Evolutionary conservation across 495 filamentous ascomycete genomes (phyloP), one percentile per base, ranked within the genome.

Genomic region (Penicillium parvum): DNA sequence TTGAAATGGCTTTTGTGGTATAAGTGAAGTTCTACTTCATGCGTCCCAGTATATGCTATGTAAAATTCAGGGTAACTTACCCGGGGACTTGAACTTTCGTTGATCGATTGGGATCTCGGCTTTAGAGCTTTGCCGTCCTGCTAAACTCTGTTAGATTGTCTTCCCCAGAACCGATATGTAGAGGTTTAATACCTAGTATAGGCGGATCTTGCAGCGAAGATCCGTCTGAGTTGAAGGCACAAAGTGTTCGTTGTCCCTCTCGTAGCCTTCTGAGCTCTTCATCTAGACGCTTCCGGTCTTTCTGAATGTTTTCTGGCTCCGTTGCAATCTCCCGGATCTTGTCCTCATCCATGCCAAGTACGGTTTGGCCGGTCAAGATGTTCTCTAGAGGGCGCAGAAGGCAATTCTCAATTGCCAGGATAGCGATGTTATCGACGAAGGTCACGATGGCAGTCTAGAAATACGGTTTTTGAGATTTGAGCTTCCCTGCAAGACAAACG

Each of bases 361-460:
- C 40, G 3, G 51, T 54, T 10, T 55, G 49, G 35, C 54, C 50
- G 16, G 53, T 61, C 43, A 67, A 58, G 0, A 66, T 50, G 2
- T 32, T 8, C 16, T 51, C 42, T 0, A 66, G 43, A 12, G 48
- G 55, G 5, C 11, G 11, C n/a, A 84, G 55, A 25, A 84, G 66
- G 54, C 75, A 76, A 20, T 66, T 63, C 39, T 84, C 80, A 29
- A 82, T 73, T 1, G 72, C 79, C 29, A 80, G 63, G 6, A 71
- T 68, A n/a, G 74, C 67, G 15, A 84, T 48, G 32, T 83, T 76
- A 28, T 85, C 79, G n/a, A 83, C 58, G 51, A 86, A 82, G 0
- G 65, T 69, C 47, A 78, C 73, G 36, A 80, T 51, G 0, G 80
- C 75, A 50, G 79, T 75, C 81, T 83, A 15, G 5, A 6, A n/a